Evolutionary conservation across 345 rosid genomes (phyloP), one percentile per base, ranked within the genome.

Genomic region (Dovyalis caffra): DNA sequence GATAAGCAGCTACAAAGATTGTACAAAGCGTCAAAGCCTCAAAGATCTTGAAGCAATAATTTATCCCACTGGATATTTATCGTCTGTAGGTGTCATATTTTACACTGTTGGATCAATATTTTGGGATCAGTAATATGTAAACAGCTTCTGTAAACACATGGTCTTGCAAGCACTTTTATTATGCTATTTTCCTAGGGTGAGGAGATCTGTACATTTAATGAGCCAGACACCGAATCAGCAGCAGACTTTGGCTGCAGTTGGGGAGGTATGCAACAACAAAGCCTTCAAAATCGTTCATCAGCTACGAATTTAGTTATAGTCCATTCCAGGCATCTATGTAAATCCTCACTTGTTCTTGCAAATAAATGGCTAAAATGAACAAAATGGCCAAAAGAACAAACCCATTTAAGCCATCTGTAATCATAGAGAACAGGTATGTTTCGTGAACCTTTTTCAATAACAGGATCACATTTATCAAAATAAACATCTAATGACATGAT

Each of bases 1-100:
- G 67, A 81, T 33, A 64, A 76, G 70, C 64, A 69, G 31, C 80
- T 73, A 51, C 73, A 53, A 66, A 95, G 99, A 98, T 95, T 70
- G 88, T 92, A 76, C n/a, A n/a, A n/a, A n/a, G n/a, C n/a, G n/a
- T n/a, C 81, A 82, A 73, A 74, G 88, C 80, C 93, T 92, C 72
- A 86, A 92, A 68, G 97, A 92, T 80, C 94, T 95, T 70, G 97
- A 77, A 82, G 99, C 93, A n/a, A n/a, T n/a, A 66, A 97, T 95
- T 76, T 96, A 90, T 74, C 98, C 99, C 57, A 91, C 95, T 5
- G 99, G 99, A 81, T 97, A 92, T 83, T 72, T 95, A 80, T 91
- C 99, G 78, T 77, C 99, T 70, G 99, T 95, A 87, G 11, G 88
- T 35, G 28, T 49, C 58, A 15, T n/a, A n/a, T n/a, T n/a, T n/a